Conservation (phyloP, 208 protist species). For the Porcisia deanei region DNA sequence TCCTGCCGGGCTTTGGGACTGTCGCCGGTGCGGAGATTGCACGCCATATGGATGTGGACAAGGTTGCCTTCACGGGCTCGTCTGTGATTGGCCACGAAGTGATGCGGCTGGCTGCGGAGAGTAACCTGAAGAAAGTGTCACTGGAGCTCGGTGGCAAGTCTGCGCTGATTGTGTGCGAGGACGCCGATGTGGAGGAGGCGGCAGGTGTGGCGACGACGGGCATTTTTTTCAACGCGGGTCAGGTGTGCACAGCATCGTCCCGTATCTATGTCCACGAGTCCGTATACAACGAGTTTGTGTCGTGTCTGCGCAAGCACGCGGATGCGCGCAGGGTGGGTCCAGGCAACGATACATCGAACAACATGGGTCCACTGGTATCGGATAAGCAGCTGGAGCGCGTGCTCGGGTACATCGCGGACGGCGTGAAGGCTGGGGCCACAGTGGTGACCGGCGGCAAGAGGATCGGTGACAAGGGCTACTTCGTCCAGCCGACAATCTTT, state of each 20-base stretch:
- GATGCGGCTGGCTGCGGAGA: constrained; percentile 54
- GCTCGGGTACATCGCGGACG: constrained; percentile 72
- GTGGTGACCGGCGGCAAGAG: constrained; percentile 61
- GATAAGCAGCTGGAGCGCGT: constrained; percentile 76
- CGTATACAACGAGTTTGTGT: constrained; percentile 83
- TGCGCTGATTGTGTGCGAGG: constrained; percentile 83
- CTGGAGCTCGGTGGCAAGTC: constrained; percentile 94
- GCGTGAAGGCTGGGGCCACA: constrained; percentile 74
- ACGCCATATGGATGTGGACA: constrained; percentile 83
- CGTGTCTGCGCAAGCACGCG: constrained; percentile 45
- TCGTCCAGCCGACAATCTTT: constrained; percentile 87
- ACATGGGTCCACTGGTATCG: constrained; percentile 74
- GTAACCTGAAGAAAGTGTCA: constrained; percentile 81
- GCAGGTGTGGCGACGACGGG: constrained; percentile 54
- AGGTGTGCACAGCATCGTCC: constrained; percentile 86
- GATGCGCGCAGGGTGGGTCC: constrained; percentile 60
- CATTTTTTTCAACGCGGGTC: constrained; percentile 84
- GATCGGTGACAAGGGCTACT: constrained; percentile 71
- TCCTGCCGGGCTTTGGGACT: constrained; percentile 81
- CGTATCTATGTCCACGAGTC: constrained; percentile 84
- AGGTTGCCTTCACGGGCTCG: constrained; percentile 91
- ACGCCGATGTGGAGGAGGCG: constrained; percentile 79
- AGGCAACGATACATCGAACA: constrained; percentile 45
- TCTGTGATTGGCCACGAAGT: constrained; percentile 76
- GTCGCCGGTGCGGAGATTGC: constrained; percentile 68